Percentiles rank a stretch among this genome's conserved stretches.
phyloP scores from a whole-genome alignment of 2,329 filamentous ascomycete species.

The Pestalotiopsis sp. region DNA sequence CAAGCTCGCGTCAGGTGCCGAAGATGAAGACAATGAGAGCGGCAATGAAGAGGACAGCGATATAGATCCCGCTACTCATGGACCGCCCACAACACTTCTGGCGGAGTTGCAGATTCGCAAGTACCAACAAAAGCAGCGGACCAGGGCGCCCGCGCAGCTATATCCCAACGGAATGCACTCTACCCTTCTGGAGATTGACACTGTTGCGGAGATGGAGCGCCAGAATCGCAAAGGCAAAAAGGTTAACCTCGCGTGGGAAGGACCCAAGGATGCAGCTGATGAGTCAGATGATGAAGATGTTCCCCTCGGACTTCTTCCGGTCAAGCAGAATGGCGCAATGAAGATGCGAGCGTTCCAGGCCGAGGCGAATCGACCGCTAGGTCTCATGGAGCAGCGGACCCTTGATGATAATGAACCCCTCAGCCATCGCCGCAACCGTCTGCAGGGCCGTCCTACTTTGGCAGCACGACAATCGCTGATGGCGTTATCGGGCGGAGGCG shows the following conservation, averaged over 20 bases:
- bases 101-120: slow-evolving; percentile 93
- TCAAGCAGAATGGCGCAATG: slow-evolving; percentile 58
- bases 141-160: slow-evolving; percentile 63
- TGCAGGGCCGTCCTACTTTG: slow-evolving; percentile 61
- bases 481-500: slow-evolving; percentile 34
- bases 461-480: slow-evolving; percentile 48
- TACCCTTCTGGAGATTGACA: slow-evolving; percentile 87
- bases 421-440: slow-evolving; percentile 72
- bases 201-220: slow-evolving; percentile 83
- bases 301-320: slow-evolving; percentile 80
- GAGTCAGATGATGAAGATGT: slow-evolving; percentile 60
- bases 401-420: slow-evolving; percentile 93
- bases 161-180: slow-evolving; percentile 82
- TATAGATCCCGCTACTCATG: slow-evolving; percentile 59
- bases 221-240: slow-evolving; percentile 73
- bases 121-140: slow-evolving; percentile 81
- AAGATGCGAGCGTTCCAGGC: slow-evolving; percentile 49
- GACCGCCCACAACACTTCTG: slow-evolving; percentile 84
- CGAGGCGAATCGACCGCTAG: slow-evolving; percentile 67
- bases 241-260: slow-evolving; percentile 89
- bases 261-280: slow-evolving; percentile 24
- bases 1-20: slow-evolving; percentile 30
- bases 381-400: slow-evolving; percentile 78
- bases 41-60: slow-evolving; percentile 49
- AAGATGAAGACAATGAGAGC: slow-evolving; percentile 40